Evolutionary conservation across 441 rosid genomes (phyloP).

Genomic region (Erodium chrysanthum): DNA sequence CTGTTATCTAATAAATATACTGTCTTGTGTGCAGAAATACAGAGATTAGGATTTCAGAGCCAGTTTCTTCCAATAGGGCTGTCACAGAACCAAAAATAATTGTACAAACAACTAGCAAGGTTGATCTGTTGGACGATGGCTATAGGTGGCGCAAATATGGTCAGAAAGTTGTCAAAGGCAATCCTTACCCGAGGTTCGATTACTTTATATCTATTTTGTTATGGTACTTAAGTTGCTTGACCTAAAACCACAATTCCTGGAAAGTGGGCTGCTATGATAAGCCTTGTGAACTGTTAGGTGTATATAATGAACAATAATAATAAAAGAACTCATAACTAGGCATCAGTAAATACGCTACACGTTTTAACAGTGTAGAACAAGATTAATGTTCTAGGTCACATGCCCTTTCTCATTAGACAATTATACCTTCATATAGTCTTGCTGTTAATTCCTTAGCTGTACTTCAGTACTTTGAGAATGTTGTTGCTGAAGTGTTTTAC

Average conservation of each 20-base stretch:
- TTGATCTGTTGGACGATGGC: slow-evolving; percentile 95
- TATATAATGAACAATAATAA: no score
- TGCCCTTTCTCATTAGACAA: no score
- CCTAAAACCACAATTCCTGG: slow-evolving; percentile 7
- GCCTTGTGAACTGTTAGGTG: no score
- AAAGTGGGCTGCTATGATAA: slow-evolving; percentile 30
- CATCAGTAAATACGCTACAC: no score
- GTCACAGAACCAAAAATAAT: slow-evolving; percentile 88
- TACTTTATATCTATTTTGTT: neutral
- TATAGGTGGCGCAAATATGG: slow-evolving; percentile 99
- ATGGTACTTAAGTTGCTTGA: no score
- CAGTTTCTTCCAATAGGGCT: slow-evolving; percentile 68
- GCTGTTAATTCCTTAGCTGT: neutral
- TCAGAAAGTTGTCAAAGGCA: slow-evolving; percentile 95
- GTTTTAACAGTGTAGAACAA: no score
- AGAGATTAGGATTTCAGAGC: slow-evolving; percentile 54
- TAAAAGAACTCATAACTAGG: no score
- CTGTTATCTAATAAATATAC: neutral
- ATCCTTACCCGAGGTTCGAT: slow-evolving; percentile 83
- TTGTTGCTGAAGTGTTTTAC: neutral
- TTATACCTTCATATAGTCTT: no score
- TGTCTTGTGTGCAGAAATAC: slow-evolving; percentile 50
- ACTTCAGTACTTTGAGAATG: neutral
- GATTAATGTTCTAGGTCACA: no score
- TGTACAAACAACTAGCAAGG: slow-evolving; percentile 90